phyloP scores from a whole-genome alignment of 257 asterid genomes.

The Pogostemon cablin region DNA sequence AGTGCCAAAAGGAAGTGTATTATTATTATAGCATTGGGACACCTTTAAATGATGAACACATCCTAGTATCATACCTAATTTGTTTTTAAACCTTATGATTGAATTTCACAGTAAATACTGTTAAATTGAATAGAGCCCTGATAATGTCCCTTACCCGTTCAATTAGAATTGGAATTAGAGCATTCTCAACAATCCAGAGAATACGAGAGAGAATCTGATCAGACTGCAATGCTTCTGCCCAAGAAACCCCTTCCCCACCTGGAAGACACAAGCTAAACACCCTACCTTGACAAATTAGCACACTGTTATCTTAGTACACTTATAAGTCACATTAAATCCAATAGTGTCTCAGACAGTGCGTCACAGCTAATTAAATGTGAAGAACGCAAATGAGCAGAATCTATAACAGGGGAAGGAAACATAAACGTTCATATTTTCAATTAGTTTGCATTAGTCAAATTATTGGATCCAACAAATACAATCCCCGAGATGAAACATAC shows the following conservation, averaged over 20 bases:
- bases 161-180: slow-evolving; percentile 70
- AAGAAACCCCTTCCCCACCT: slow-evolving; percentile 60
- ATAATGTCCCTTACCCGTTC: slow-evolving; percentile 57
- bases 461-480: slow-evolving; percentile 21
- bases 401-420: slow-evolving; percentile 15
- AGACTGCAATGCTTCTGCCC: slow-evolving; percentile 72
- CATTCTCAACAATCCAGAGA: slow-evolving; percentile 84
- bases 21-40: background rate
- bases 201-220: slow-evolving; percentile 73
- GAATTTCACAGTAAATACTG: background rate
- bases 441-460: slow-evolving; percentile 8
- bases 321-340: background rate
- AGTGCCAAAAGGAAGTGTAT: background rate
- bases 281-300: slow-evolving; percentile 50
- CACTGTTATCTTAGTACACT: slow-evolving; percentile 33
- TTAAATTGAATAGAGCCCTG: slow-evolving; percentile 23
- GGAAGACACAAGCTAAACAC: slow-evolving; percentile 71
- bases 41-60: slow-evolving; percentile 3
- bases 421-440: slow-evolving; percentile 5
- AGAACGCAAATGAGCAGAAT: slow-evolving; percentile 18
- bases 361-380: background rate
- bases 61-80: slow-evolving; percentile 10
- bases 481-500: slow-evolving; percentile 1
- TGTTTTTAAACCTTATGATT: slow-evolving; percentile 11
- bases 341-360: slow-evolving; percentile 6